Percentiles rank a stretch among this genome's conserved stretches.
Conservation (phyloP, 495 filamentous ascomycete species). For the Trichoderma parareesei region DNA sequence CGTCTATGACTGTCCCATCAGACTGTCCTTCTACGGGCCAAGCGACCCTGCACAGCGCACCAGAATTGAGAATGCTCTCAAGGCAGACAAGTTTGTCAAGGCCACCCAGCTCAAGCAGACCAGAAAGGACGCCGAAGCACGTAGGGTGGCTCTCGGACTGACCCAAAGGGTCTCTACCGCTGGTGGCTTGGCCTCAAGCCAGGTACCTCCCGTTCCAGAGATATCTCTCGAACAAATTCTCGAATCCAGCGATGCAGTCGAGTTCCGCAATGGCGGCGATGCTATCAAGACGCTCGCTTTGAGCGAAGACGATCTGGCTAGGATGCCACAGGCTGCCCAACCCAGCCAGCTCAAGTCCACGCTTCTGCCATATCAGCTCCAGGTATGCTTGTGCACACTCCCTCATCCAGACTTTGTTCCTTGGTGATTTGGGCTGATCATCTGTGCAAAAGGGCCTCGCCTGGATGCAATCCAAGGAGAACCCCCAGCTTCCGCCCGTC, state of each 20-base stretch:
- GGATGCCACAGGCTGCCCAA: slow-evolving; percentile 65
- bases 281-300: slow-evolving; percentile 61
- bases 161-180: slow-evolving; percentile 24
- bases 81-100: slow-evolving; percentile 47
- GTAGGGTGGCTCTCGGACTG: slow-evolving; percentile 27
- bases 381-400: slow-evolving; percentile 21
- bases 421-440: too few relatives aligned
- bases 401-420: neutral
- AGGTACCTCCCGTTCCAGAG: slow-evolving; percentile 25
- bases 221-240: slow-evolving; percentile 52
- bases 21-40: slow-evolving; percentile 59
- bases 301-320: slow-evolving; percentile 59
- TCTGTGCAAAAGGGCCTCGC: slow-evolving; percentile 52
- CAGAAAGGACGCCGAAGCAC: slow-evolving; percentile 42
- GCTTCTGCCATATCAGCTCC: slow-evolving; percentile 75
- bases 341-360: slow-evolving; percentile 54
- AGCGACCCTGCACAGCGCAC: slow-evolving; percentile 41
- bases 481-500: slow-evolving; percentile 52
- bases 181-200: slow-evolving; percentile 20
- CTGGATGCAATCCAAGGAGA: slow-evolving; percentile 76
- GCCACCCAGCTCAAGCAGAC: slow-evolving; percentile 40
- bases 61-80: slow-evolving; percentile 51
- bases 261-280: slow-evolving; percentile 48
- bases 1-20: slow-evolving; percentile 61
- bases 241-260: slow-evolving; percentile 56